Conservation (phyloP, 2,329 filamentous ascomycete species). For the Sporothrix inflata region DNA sequence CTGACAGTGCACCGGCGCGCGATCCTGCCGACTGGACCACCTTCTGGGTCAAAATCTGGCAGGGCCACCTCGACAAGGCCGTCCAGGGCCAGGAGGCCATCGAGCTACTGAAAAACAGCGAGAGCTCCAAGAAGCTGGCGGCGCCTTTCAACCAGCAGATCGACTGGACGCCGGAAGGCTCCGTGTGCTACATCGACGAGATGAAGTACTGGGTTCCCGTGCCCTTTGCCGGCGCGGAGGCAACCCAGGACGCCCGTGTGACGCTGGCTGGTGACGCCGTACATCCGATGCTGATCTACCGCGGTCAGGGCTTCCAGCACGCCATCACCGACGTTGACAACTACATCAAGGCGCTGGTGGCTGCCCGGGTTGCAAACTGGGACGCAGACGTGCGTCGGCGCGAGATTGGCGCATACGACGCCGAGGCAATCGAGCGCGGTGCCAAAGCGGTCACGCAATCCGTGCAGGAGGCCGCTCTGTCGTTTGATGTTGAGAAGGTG, state of each 20-base stretch:
- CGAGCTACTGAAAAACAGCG: constrained; percentile 38
- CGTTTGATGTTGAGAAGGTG: constrained; percentile 39
- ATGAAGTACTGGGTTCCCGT: constrained; percentile 45
- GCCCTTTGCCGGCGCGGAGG: constrained; percentile 41
- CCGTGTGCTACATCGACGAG: constrained; percentile 41
- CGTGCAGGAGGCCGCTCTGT: constrained; percentile 41
- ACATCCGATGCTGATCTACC: constrained; percentile 51
- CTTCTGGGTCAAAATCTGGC: constrained; percentile 45
- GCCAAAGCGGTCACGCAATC: constrained; percentile 43
- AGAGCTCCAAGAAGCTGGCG: constrained; percentile 35
- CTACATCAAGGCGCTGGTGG: constrained; percentile 42
- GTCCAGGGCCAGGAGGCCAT: constrained; percentile 45
- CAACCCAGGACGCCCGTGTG: constrained; percentile 38
- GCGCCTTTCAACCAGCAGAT: constrained; percentile 42
- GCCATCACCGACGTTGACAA: constrained; percentile 47
- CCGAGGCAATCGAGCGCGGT: constrained; percentile 42
- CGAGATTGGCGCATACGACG: constrained; percentile 40
- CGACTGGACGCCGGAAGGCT: constrained; percentile 43
- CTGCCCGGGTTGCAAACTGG: constrained; percentile 34
- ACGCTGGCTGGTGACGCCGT: constrained; percentile 48
- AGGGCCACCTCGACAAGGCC: constrained; percentile 31
- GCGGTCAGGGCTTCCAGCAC: constrained; percentile 52
- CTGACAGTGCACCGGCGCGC: constrained; percentile 30
- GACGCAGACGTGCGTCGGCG: constrained; percentile 30
- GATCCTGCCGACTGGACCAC: constrained; percentile 39